phyloP scores from a whole-genome alignment of 2,329 filamentous ascomycete genomes.

The Passalora sequoiae region DNA sequence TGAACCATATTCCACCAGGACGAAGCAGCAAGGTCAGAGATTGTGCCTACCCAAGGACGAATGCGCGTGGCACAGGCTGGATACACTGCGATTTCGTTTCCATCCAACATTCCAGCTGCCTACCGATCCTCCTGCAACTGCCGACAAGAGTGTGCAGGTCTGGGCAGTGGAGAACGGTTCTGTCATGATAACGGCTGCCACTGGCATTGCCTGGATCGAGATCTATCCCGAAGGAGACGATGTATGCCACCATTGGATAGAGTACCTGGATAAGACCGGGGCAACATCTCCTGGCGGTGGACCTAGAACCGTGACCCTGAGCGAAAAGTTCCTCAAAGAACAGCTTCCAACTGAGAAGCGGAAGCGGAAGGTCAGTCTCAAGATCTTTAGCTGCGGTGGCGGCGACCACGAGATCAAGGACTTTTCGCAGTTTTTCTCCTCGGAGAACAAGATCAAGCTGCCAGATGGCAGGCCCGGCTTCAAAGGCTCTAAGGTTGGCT shows the following conservation, averaged over 20 bases:
- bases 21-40: slow-evolving; percentile 71
- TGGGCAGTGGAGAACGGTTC: slow-evolving; percentile 77
- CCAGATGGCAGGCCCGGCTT: slow-evolving; percentile 70
- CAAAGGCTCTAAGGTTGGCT: slow-evolving; percentile 68
- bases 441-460: slow-evolving; percentile 67
- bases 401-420: slow-evolving; percentile 73
- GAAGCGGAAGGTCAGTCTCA: slow-evolving; percentile 63
- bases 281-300: slow-evolving; percentile 52
- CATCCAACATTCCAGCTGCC: slow-evolving; percentile 87
- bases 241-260: slow-evolving; percentile 73
- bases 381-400: slow-evolving; percentile 70
- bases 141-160: slow-evolving; percentile 74
- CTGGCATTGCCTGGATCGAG: slow-evolving; percentile 81
- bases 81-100: slow-evolving; percentile 79
- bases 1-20: slow-evolving; percentile 82
- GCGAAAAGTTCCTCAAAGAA: slow-evolving; percentile 67
- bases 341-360: slow-evolving; percentile 67
- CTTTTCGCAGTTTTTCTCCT: slow-evolving; percentile 63
- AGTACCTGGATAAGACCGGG: slow-evolving; percentile 62
- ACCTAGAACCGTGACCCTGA: slow-evolving; percentile 68
- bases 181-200: slow-evolving; percentile 69
- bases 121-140: slow-evolving; percentile 59
- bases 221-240: slow-evolving; percentile 76
- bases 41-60: slow-evolving; percentile 72
- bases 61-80: slow-evolving; percentile 85